Conservation (phyloP, 2,329 filamentous ascomycete species). For the Fusarium domesticum region DNA sequence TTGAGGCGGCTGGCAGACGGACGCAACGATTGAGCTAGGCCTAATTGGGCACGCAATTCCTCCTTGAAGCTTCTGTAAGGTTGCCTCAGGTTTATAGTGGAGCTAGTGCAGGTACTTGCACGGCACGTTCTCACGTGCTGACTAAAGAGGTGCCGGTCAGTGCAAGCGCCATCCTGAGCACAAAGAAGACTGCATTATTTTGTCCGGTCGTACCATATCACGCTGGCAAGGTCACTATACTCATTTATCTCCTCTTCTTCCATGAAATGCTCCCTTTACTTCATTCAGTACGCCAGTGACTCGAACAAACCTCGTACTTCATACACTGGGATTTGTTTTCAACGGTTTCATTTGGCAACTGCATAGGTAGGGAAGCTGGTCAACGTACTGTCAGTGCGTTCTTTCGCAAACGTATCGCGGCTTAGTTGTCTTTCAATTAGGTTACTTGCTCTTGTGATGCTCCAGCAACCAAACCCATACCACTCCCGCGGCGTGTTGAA, state of each 20-base stretch:
- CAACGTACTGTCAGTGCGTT: too few species aligned
- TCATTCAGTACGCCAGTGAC: too few species aligned
- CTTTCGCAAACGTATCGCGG: too few species aligned
- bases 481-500: neutral
- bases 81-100: constrained; percentile 24
- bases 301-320: too few species aligned
- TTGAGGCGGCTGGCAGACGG: constrained; percentile 39
- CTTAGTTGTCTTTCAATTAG: neutral
- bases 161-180: neutral
- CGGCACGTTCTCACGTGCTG: constrained; percentile 19
- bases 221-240: too few species aligned
- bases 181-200: constrained; percentile 10
- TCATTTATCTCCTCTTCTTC: too few species aligned
- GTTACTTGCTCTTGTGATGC: neutral
- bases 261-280: too few species aligned
- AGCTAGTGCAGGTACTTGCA: constrained; percentile 16
- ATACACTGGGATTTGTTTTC: too few species aligned
- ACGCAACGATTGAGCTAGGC: constrained; percentile 19
- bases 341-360: too few species aligned
- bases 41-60: constrained; percentile 8
- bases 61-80: constrained; percentile 12
- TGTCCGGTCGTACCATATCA: neutral
- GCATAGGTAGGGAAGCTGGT: too few species aligned
- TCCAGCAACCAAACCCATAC: neutral
- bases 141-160: constrained; percentile 14